Evolutionary conservation across 2,329 filamentous ascomycete genomes (phyloP).

Genomic region (Cadophora sp.): DNA sequence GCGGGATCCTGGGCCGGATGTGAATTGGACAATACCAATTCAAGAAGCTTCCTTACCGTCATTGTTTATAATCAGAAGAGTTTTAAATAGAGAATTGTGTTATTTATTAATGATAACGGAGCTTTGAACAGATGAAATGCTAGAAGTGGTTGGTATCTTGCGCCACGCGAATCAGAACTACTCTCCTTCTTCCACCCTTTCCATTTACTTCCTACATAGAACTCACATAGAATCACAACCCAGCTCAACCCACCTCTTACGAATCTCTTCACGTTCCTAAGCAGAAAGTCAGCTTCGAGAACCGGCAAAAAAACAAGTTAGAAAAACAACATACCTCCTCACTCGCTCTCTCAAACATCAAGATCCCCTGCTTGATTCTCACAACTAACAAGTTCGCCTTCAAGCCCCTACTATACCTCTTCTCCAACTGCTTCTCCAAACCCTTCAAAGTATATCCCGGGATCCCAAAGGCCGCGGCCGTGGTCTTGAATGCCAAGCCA

Average conservation of each 20-base stretch:
- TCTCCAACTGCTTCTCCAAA: slow-evolving; percentile 37
- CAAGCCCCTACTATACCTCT: slow-evolving; percentile 29
- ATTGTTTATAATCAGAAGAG: no score
- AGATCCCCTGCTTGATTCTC: slow-evolving; percentile 35
- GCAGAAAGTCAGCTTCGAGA: neutral
- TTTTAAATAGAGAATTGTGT: no score
- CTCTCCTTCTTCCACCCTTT: no score
- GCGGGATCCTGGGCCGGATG: no score
- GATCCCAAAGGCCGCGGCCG: slow-evolving; percentile 45
- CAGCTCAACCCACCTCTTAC: slow-evolving; percentile 17
- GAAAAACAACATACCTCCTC: slow-evolving; percentile 40
- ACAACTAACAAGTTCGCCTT: slow-evolving; percentile 35
- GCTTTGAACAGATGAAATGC: neutral
- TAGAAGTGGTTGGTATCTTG: neutral
- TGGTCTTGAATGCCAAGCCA: slow-evolving; percentile 68
- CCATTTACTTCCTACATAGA: no score
- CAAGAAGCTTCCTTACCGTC: no score
- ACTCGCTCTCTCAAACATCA: slow-evolving; percentile 43
- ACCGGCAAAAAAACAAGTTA: neutral
- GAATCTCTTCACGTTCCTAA: slow-evolving; percentile 6
- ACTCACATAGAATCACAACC: slow-evolving; percentile 7
- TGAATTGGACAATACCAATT: no score
- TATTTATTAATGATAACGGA: neutral
- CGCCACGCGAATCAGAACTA: neutral
- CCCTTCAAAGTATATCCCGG: slow-evolving; percentile 39